phyloP scores from a whole-genome alignment of 192 early-diverging fungal species.

The Paraglomus occultum region DNA sequence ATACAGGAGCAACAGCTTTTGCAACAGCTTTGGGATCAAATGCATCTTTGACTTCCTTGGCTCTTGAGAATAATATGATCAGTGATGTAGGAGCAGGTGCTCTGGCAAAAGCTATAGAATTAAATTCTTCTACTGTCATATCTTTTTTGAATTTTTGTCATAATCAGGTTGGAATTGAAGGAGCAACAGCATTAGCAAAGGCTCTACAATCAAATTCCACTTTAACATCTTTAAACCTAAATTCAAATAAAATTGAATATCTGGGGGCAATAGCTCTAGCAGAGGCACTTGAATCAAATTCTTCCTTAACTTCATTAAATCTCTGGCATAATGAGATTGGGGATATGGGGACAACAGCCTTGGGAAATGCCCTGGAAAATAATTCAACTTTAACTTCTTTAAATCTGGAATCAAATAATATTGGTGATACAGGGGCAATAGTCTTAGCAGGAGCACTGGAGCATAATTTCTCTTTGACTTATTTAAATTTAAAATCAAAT shows the following conservation, averaged over 20 bases:
- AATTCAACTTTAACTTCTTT: slow-evolving; percentile 1
- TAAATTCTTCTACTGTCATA: not conserved
- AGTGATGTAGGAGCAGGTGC: not conserved
- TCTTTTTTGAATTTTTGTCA: slow-evolving; percentile 5
- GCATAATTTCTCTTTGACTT: not conserved
- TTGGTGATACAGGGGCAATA: not conserved
- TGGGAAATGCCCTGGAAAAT: not conserved
- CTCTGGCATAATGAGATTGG: not conserved
- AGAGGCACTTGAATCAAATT: slow-evolving; percentile 4
- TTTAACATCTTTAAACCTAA: not conserved
- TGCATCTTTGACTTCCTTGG: slow-evolving; percentile 7
- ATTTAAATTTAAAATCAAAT: not conserved
- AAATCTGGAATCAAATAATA: not conserved
- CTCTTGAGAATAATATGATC: not conserved
- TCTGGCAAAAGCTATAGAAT: not conserved
- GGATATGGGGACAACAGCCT: not conserved
- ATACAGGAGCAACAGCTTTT: slow-evolving; percentile 5
- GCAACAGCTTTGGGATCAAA: slow-evolving; percentile 15
- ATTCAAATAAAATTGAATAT: not conserved
- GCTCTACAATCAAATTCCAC: slow-evolving; percentile 8
- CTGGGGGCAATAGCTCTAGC: not conserved
- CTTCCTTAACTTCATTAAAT: not conserved
- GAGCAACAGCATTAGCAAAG: not conserved
- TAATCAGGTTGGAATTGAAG: not conserved
- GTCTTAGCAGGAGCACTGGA: not conserved